Percentiles rank a stretch among this genome's conserved stretches.
These are phyloP conservation scores for Apiospora phragmitis DNA, from an alignment of 2,329 filamentous ascomycete species.

Conservation along the genomic window DNA sequence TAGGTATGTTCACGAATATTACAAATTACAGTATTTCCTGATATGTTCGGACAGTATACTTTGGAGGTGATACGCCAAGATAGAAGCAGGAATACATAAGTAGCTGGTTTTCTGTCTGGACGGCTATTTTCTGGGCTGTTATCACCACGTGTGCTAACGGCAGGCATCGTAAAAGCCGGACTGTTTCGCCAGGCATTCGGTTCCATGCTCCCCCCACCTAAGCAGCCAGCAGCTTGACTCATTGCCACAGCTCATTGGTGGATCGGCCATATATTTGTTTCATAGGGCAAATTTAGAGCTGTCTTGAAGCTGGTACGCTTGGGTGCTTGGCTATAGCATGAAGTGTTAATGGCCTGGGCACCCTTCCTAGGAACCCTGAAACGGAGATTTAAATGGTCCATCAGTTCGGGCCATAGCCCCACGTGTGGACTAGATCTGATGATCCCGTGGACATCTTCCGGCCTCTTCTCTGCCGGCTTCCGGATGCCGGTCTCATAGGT, in stretches of 20 bases:
- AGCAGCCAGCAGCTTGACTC: neutral
- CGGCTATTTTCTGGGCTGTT: no score
- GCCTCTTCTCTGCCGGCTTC: neutral
- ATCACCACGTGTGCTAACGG: neutral
- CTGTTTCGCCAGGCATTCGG: slow-evolving; percentile 3
- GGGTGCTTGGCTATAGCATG: slow-evolving; percentile 5
- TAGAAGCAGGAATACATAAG: neutral
- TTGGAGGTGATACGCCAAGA: neutral
- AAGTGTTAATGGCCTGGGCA: neutral
- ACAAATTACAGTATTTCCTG: neutral
- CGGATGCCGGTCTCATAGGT: neutral
- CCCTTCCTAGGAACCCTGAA: neutral
- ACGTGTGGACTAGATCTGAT: slow-evolving; percentile 8
- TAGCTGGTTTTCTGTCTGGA: neutral
- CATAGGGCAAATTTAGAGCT: neutral
- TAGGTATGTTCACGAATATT: neutral
- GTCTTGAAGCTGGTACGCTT: neutral
- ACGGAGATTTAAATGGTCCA: slow-evolving; percentile 1
- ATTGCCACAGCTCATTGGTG: neutral
- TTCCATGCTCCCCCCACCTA: neutral
- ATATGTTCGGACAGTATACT: neutral
- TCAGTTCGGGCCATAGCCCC: neutral
- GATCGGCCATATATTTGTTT: neutral
- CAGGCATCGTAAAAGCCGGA: neutral
- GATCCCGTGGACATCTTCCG: neutral